Base-by-base conservation (phyloP, 1,139 yeast species). In the Tardiomyces digboiensis region DNA sequence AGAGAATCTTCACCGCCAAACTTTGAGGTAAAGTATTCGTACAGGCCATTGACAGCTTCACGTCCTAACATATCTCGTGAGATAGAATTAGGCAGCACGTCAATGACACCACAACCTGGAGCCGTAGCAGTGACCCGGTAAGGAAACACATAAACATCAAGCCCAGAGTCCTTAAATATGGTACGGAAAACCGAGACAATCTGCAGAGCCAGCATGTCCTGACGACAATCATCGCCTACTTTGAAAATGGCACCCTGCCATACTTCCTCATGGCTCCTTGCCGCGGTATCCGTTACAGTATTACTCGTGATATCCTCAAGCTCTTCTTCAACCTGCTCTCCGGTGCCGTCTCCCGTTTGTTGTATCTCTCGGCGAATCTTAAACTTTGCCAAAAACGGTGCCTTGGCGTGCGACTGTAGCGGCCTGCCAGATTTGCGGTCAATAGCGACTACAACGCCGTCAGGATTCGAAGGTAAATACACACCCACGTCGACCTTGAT, bases 201-300 rank as follows among this genome's bases (percentile, higher is more conserved):
- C 61, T 93, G 99, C 49, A 93, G 70, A 0, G 97, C 97, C 53
- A 93, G 74, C 43, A 93, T 91, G 67, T 93, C 99, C 65, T 93
- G 99, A 55, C 99, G 78, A 71, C 97, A 89, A 65, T 93, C 99
- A 66, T 93, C 99, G 49, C 99, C 99, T 47, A 93, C 98, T 65
- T 93, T 93, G 74, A 93, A 93, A 63, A 93, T 93, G 19, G 98
- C 98, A 58, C 95, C 80, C 60, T 89, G 93, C 95, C 95, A 84
- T 52, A 38, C 40, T 8, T 38, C 29, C 21, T 38, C 10, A 12
- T 22, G 14, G n/a, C 18, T 19, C 16, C 8, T n/a, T 13, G 22
- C 22, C 7, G 29, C 22, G 68, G 21, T 76, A 44, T 79, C 84
- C 50, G 75, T n/a, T 7, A 8, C 39, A 10, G 10, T 18, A 10